phyloP scores from a whole-genome alignment of 1,284 basidiomycete genomes.

The Tausonia pullulans region DNA sequence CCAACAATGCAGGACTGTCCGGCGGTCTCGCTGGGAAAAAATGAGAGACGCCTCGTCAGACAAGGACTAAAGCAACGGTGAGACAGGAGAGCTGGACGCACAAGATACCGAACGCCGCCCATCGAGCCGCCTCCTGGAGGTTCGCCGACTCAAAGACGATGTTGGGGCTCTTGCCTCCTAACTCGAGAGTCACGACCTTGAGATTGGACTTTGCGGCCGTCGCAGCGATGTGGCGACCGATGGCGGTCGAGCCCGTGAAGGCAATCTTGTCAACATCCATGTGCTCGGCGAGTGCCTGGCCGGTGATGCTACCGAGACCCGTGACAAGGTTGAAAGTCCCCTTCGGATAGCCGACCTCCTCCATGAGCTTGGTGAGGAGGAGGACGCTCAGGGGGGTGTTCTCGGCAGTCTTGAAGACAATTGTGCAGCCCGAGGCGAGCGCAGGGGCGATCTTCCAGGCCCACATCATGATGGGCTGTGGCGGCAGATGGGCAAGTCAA shows the following conservation, averaged over 20 bases:
- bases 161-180: constrained; percentile 41
- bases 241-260: constrained; percentile 52
- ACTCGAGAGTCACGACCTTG: constrained; percentile 51
- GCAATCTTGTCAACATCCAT: constrained; percentile 56
- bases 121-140: constrained; percentile 69
- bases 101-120: constrained; percentile 69
- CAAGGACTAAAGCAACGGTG: not conserved
- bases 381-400: constrained; percentile 76
- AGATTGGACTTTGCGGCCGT: constrained; percentile 72
- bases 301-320: constrained; percentile 66
- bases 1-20: constrained; percentile 84
- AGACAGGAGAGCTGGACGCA: constrained; percentile 32
- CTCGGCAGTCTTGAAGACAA: constrained; percentile 42
- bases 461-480: constrained; percentile 62
- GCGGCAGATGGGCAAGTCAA: not conserved
- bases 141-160: constrained; percentile 40
- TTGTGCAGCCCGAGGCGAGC: constrained; percentile 47
- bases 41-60: not conserved
- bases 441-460: constrained; percentile 84
- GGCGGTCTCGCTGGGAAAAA: constrained; percentile 40
- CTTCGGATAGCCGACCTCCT: constrained; percentile 74
- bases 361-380: constrained; percentile 46
- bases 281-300: constrained; percentile 66
- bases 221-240: constrained; percentile 76
- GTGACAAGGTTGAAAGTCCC: constrained; percentile 78